Conservation (phyloP, 2,329 filamentous ascomycete genomes). For the Basipetospora chlamydospora region DNA sequence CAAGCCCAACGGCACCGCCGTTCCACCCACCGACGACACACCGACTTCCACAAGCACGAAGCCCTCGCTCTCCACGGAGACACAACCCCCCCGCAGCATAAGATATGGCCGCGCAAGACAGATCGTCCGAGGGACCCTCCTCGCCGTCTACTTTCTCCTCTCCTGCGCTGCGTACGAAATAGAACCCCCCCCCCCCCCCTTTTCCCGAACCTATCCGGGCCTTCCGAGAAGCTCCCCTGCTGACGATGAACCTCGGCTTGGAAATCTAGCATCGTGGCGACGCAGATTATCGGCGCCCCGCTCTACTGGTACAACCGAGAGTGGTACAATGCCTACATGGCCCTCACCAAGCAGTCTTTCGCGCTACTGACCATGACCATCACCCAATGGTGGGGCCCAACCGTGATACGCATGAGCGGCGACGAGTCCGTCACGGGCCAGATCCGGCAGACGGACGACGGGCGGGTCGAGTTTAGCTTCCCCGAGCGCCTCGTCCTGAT, state of each 20-base stretch:
- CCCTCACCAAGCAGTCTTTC: conserved; percentile 73
- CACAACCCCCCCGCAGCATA: conserved; percentile 40
- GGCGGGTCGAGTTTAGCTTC: conserved; percentile 63
- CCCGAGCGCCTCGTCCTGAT: conserved; percentile 71
- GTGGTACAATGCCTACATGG: conserved; percentile 75
- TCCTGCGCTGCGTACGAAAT: conserved; percentile 33
- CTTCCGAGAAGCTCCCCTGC: neutral
- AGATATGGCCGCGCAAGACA: conserved; percentile 36
- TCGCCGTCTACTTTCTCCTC: conserved; percentile 35
- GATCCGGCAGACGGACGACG: conserved; percentile 54
- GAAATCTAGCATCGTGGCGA: conserved; percentile 51
- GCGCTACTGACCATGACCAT: conserved; percentile 64
- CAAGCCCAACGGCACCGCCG: neutral
- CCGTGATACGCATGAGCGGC: conserved; percentile 67
- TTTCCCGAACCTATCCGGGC: neutral
- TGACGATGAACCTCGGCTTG: neutral
- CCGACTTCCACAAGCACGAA: conserved; percentile 3
- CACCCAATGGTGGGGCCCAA: conserved; percentile 81
- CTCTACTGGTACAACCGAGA: conserved; percentile 64
- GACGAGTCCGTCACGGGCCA: conserved; percentile 67
- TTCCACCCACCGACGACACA: conserved; percentile 4
- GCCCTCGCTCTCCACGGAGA: conserved; percentile 4
- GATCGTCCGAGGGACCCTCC: conserved; percentile 34
- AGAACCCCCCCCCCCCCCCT: neutral
- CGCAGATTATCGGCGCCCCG: conserved; percentile 62